These are phyloP conservation scores for Lecanosticta acicola DNA, from an alignment of 2,329 filamentous ascomycete genomes.

Conservation along the genomic window DNA sequence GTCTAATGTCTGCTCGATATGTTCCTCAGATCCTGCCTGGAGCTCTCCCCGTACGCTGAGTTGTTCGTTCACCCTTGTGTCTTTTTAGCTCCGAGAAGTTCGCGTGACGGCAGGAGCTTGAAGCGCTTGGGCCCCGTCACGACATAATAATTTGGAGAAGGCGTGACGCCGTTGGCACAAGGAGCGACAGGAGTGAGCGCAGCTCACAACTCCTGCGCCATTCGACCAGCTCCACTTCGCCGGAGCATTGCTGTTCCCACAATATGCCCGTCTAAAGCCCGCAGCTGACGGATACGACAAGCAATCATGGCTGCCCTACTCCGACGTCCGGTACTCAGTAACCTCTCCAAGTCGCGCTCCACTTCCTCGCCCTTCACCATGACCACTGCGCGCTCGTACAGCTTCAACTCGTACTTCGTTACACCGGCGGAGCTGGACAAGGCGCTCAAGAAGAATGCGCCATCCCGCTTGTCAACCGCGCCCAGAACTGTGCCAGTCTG, in stretches of 20 bases:
- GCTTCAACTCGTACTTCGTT: constrained; percentile 77
- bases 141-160: background rate
- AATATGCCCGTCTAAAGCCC: background rate
- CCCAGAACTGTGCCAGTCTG: constrained; percentile 84
- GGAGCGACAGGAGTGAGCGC: background rate
- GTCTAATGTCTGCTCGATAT: too few relatives aligned
- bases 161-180: background rate
- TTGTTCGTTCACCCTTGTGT: too few relatives aligned
- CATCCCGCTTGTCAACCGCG: constrained; percentile 71
- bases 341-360: constrained; percentile 1
- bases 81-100: too few relatives aligned
- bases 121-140: background rate
- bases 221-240: background rate
- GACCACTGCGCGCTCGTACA: constrained; percentile 28
- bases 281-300: background rate
- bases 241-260: background rate
- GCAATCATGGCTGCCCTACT: constrained; percentile 3
- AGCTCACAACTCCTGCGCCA: background rate
- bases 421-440: constrained; percentile 74
- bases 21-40: too few relatives aligned
- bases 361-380: constrained; percentile 25
- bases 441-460: constrained; percentile 75
- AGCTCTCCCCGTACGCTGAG: too few relatives aligned
- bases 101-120: background rate
- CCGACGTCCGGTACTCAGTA: constrained; percentile 3